phyloP scores from a whole-genome alignment of 306 rosid species.

The Fragaria ananassa region DNA sequence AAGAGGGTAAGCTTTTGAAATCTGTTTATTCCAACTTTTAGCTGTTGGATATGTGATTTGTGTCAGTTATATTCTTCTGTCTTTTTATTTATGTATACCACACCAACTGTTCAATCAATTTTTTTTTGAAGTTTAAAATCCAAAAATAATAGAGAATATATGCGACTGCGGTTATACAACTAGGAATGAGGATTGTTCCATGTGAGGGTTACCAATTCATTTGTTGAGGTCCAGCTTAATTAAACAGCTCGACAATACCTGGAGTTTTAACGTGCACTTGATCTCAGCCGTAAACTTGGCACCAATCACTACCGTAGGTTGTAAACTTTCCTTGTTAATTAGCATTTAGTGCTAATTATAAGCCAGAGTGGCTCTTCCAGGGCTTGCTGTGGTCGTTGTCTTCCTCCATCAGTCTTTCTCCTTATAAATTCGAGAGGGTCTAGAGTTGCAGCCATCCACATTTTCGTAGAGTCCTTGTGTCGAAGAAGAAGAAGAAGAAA shows the following conservation, averaged over 20 bases:
- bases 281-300: conserved; percentile 37
- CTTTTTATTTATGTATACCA: neutral
- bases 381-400: neutral
- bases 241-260: conserved; percentile 34
- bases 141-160: neutral
- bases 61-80: neutral
- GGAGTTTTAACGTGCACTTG: conserved; percentile 37
- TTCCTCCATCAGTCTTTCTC: neutral
- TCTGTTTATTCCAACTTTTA: neutral
- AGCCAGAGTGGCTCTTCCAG: conserved; percentile 38
- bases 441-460: neutral
- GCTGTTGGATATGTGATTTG: neutral
- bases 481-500: neutral
- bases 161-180: neutral
- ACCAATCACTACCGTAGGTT: conserved; percentile 22
- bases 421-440: neutral
- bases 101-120: neutral
- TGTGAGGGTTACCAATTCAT: conserved; percentile 16
- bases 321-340: neutral
- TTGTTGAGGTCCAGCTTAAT: conserved; percentile 28
- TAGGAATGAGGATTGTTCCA: conserved; percentile 6
- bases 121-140: neutral
- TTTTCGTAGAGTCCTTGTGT: neutral
- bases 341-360: conserved; percentile 3
- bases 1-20: neutral